phyloP scores from a whole-genome alignment of 2,329 filamentous ascomycete genomes.

The Monosporascus sp. region DNA sequence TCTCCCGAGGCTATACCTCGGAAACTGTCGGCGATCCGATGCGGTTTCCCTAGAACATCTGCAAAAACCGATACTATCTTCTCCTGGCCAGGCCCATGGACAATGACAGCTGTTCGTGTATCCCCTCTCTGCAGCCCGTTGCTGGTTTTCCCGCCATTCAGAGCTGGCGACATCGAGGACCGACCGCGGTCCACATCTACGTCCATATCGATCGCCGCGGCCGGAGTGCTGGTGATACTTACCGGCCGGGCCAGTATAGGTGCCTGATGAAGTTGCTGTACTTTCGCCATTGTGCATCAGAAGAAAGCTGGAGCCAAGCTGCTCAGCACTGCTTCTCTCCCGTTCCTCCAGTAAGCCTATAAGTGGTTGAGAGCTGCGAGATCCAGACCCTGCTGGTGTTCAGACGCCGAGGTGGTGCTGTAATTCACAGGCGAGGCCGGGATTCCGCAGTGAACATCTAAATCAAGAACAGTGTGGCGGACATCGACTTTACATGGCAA shows the following conservation, averaged over 20 bases:
- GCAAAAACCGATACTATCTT: slow-evolving; percentile 70
- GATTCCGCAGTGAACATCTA: neutral
- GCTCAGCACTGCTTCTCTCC: slow-evolving; percentile 1
- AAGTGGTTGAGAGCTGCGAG: neutral
- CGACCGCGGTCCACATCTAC: slow-evolving; percentile 9
- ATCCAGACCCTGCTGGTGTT: neutral
- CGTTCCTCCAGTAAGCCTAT: neutral
- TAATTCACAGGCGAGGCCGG: neutral
- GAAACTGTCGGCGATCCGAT: slow-evolving; percentile 52
- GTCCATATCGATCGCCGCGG: slow-evolving; percentile 18
- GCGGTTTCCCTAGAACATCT: slow-evolving; percentile 72
- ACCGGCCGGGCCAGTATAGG: slow-evolving; percentile 43
- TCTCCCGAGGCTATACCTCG: slow-evolving; percentile 48
- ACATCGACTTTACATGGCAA: neutral
- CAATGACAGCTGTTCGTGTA: slow-evolving; percentile 55
- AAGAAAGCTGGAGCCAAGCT: slow-evolving; percentile 4
- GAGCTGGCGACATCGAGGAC: slow-evolving; percentile 10
- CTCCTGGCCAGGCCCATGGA: slow-evolving; percentile 68
- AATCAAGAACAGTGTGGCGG: neutral
- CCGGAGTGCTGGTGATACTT: slow-evolving; percentile 24
- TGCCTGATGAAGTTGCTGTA: slow-evolving; percentile 41
- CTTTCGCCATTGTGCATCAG: slow-evolving; percentile 30
- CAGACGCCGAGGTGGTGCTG: neutral
- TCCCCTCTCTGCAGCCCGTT: slow-evolving; percentile 48
- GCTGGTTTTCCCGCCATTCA: slow-evolving; percentile 36